A percentile compares a stretch with the other conserved stretches of the same genome.
Conservation (phyloP, 2,329 filamentous ascomycete genomes). For the Pseudogymnoascus sp. region DNA sequence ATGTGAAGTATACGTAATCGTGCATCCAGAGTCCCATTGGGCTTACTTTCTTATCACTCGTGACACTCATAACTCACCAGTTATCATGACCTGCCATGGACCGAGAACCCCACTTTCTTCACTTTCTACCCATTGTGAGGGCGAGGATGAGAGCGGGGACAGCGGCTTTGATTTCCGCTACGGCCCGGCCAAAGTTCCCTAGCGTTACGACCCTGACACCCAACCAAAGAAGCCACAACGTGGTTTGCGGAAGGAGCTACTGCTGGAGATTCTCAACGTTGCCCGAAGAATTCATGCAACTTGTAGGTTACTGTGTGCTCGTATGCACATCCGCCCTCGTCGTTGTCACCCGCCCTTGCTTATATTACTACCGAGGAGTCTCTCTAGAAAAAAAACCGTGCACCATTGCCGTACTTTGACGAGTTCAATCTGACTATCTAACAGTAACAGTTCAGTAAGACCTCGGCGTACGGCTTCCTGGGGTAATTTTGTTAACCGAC, state of each 20-base stretch:
- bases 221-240: constrained; percentile 6
- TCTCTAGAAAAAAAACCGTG: background rate
- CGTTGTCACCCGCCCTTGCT: background rate
- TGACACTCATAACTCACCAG: background rate
- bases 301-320: background rate
- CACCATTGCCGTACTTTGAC: background rate
- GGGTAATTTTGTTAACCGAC: background rate
- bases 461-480: background rate
- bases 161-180: background rate
- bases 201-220: background rate
- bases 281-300: background rate
- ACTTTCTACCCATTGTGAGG: background rate
- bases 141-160: background rate
- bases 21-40: background rate
- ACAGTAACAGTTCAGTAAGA: background rate
- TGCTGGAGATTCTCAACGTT: background rate
- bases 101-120: background rate
- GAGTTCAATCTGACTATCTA: background rate
- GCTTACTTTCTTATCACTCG: background rate
- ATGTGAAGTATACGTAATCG: background rate
- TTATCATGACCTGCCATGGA: background rate
- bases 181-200: background rate
- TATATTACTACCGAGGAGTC: background rate
- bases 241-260: background rate
- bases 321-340: background rate